Evolutionary conservation across 176 grass and related monocot species (phyloP), one percentile per base, ranked within the genome.

Genomic region (Tuctoria greenei): DNA sequence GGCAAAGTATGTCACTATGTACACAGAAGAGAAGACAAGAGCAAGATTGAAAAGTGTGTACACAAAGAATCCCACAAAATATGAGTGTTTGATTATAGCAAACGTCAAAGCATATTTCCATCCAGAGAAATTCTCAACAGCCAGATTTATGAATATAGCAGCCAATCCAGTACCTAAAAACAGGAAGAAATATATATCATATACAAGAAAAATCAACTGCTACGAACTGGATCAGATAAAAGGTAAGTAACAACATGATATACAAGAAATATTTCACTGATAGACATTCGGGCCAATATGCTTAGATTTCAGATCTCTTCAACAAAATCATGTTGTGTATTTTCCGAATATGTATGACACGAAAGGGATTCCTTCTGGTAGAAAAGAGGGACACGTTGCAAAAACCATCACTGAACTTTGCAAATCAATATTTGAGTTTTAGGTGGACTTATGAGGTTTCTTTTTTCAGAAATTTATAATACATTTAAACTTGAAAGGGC

Each of bases 121-220:
- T 62, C 95, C 95, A 71, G 95, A 98, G 54, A 98, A 98, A 66
- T 98, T 98, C 66, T 98, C 95, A 71, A 98, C 95, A 47, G 95
- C 91, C 81, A 98, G 62, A 77, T 98, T 98, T 82, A 98, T 98
- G 73, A 98, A 98, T 44, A 98, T 88, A 84, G 95, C 95, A 86
- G 95, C 95, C 70, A 88, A 82, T 88, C 91, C 95, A 86, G 95
- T 98, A 56, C 95, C 95, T 98, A 85, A 58, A 69, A 77, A 72
- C n/a, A 81, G 56, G 63, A 78, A 59, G 14, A 38, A 41, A 60
- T n/a, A 27, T 28, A 59, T 28, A 71, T 80, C 59, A 87, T 40
- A 59, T 73, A 61, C 45, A 69, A 45, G 52, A 52, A 27, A 37
- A 78, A 41, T 40, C 0, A 76, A 36, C 35, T 43, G 8, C 13